phyloP scores from a whole-genome alignment of 441 rosid species.

The Kokia cookei region DNA sequence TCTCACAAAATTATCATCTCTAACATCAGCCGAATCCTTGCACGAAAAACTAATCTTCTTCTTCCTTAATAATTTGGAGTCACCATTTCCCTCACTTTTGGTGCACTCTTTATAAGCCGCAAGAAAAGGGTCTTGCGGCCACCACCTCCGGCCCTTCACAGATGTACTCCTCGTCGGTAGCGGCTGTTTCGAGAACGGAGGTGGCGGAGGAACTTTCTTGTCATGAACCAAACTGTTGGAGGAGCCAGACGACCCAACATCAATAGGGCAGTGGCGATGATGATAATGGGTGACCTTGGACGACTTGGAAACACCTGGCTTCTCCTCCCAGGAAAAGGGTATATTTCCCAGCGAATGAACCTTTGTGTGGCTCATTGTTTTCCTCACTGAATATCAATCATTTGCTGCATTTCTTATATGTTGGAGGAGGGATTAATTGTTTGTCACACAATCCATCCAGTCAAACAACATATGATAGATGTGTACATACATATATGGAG shows the following conservation, averaged over 20 bases:
- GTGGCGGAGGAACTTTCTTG: constrained; percentile 43
- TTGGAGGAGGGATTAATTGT: not conserved
- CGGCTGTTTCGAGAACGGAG: constrained; percentile 25
- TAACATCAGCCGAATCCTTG: constrained; percentile 43
- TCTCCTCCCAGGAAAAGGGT: constrained; percentile 63
- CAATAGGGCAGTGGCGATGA: not conserved
- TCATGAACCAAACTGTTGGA: not conserved
- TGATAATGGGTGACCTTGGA: constrained; percentile 24
- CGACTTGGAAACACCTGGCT: constrained; percentile 40
- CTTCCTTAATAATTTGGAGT: constrained; percentile 8
- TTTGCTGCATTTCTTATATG: not conserved
- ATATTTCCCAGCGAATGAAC: constrained; percentile 48
- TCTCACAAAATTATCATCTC: constrained; percentile 31
- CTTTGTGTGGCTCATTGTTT: constrained; percentile 35
- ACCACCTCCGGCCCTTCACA: constrained; percentile 25
- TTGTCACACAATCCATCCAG: constrained; percentile 22
- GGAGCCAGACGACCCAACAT: not conserved
- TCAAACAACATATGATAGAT: constrained; percentile 17
- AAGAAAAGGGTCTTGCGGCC: constrained; percentile 51
- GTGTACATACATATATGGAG: not conserved
- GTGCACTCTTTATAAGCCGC: constrained; percentile 58
- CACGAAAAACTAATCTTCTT: constrained; percentile 35
- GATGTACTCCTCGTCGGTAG: constrained; percentile 24
- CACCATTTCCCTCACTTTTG: constrained; percentile 10
- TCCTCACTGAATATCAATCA: not conserved